These are phyloP conservation scores for Platanus orientalis DNA, from an alignment of 164 flowering plant species.

Conservation along the genomic window DNA sequence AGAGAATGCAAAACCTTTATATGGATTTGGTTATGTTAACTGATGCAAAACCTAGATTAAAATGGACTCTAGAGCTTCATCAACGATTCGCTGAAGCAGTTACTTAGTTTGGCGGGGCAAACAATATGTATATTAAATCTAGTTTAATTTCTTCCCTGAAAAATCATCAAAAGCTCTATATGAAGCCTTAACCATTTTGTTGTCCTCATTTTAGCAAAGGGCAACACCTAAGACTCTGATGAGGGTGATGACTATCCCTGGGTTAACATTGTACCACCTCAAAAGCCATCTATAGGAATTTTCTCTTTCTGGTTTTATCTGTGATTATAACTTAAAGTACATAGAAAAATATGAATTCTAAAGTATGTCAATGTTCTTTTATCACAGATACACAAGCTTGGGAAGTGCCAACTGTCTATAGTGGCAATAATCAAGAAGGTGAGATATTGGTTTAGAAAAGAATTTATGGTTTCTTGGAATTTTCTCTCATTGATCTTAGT, in stretches of 20 bases:
- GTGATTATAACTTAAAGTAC: not conserved
- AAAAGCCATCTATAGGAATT: conserved; percentile 93
- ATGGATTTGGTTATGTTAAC: conserved; percentile 64
- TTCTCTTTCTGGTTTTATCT: conserved; percentile 8
- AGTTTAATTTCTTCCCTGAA: conserved; percentile 1
- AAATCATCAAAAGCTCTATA: not conserved
- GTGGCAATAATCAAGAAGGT: conserved; percentile 52
- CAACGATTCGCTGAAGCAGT: conserved; percentile 62
- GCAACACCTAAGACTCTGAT: conserved; percentile 99
- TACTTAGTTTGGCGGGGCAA: conserved; percentile 72
- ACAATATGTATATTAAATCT: conserved; percentile 34
- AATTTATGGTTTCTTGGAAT: not conserved
- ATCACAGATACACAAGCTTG: conserved; percentile 82
- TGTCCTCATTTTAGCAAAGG: conserved; percentile 39
- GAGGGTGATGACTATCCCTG: conserved; percentile 85
- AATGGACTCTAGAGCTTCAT: conserved; percentile 85
- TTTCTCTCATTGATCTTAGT: conserved; percentile 8
- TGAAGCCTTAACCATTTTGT: not conserved
- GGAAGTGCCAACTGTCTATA: conserved; percentile 52
- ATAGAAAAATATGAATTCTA: not conserved
- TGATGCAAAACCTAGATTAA: conserved; percentile 87
- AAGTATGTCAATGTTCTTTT: conserved; percentile 9
- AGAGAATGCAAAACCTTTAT: conserved; percentile 39
- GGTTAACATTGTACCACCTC: conserved; percentile 80
- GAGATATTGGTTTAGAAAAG: conserved; percentile 7